These are phyloP conservation scores for Sugiyamaella sp. DNA, from an alignment of 1,139 yeast genomes.

Conservation along the genomic window DNA sequence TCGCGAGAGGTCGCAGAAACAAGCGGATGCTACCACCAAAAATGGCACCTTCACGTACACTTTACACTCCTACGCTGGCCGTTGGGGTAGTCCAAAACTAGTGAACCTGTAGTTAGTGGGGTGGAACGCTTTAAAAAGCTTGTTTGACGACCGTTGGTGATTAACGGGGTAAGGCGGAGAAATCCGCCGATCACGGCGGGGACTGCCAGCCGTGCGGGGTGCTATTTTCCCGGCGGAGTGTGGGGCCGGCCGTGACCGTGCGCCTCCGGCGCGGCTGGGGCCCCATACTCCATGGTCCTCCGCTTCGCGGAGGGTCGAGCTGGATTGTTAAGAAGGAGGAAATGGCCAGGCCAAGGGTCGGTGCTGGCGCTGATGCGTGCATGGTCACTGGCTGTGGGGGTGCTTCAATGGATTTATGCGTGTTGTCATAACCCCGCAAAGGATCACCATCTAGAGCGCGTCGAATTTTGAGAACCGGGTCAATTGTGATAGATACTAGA, in stretches of 20 bases:
- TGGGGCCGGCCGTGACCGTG: no score
- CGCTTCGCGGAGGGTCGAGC: neutral
- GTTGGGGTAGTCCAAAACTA: neutral
- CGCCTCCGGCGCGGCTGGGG: conserved; percentile 5
- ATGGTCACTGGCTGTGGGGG: no score
- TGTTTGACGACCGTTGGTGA: conserved; percentile 16
- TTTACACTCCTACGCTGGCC: neutral
- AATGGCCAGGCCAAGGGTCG: no score
- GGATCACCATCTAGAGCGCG: no score
- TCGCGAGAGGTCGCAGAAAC: neutral
- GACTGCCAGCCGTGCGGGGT: conserved; percentile 11
- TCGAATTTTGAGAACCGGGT: no score
- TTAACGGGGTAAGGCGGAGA: conserved; percentile 19
- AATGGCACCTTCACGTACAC: no score
- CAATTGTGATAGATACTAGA: no score
- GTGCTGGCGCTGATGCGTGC: no score
- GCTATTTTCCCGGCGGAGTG: neutral
- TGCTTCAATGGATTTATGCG: no score
- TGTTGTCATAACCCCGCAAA: no score
- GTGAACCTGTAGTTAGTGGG: conserved; percentile 1
- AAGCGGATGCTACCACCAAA: no score
- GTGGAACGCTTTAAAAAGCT: conserved; percentile 1
- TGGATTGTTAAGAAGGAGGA: no score
- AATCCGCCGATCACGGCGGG: conserved; percentile 9
- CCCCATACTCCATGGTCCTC: neutral